Percentiles rank a stretch among this genome's conserved stretches.
phyloP scores from a whole-genome alignment of 2,329 filamentous ascomycete genomes.

The Emericellopsis atlantica region DNA sequence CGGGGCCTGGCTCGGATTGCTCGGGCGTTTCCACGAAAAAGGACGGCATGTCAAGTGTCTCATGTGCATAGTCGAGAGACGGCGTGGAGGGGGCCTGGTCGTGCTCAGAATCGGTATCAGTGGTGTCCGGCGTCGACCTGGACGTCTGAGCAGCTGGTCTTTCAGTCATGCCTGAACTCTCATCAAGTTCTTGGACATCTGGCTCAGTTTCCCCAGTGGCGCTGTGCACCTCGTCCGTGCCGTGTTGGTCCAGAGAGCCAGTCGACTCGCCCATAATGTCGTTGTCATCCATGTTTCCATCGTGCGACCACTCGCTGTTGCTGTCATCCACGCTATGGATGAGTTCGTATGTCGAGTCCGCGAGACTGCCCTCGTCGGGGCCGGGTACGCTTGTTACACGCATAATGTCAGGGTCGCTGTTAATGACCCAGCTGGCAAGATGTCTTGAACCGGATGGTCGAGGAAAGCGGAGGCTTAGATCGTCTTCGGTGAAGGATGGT shows the following conservation, averaged over 20 bases:
- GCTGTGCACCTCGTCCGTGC: conserved; percentile 38
- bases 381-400: conserved; percentile 18
- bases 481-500: no score
- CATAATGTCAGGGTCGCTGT: conserved; percentile 45
- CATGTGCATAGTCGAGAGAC: conserved; percentile 35
- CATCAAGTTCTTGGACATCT: not conserved
- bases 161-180: conserved; percentile 1
- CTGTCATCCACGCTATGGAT: conserved; percentile 25
- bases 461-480: no score
- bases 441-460: conserved; percentile 13
- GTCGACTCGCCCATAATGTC: conserved; percentile 37
- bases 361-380: conserved; percentile 33
- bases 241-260: conserved; percentile 33
- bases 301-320: conserved; percentile 35
- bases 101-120: no score
- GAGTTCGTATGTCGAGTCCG: conserved; percentile 45
- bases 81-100: conserved; percentile 12
- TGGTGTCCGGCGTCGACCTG: not conserved
- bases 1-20: conserved; percentile 8
- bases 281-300: conserved; percentile 23
- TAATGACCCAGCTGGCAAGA: conserved; percentile 47
- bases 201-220: conserved; percentile 27
- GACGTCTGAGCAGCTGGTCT: not conserved
- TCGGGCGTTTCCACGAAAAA: conserved; percentile 19
- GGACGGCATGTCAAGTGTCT: conserved; percentile 31